A percentile compares a stretch with the other conserved stretches of the same genome.
phyloP scores from a whole-genome alignment of 2,329 filamentous ascomycete genomes.

The Huntiella bhutanensis region DNA sequence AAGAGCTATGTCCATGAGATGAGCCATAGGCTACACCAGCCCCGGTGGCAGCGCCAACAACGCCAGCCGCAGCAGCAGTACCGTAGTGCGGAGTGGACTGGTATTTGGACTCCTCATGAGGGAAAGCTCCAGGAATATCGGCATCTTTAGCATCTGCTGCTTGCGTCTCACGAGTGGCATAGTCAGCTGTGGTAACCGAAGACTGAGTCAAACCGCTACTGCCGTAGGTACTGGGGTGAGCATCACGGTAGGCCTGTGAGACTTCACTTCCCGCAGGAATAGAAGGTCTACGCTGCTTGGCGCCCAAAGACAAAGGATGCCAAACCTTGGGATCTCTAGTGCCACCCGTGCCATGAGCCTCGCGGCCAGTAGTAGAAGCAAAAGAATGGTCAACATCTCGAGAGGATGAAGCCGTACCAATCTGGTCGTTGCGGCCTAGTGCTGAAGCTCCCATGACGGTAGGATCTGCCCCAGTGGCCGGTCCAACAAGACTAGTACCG shows the following conservation, averaged over 20 bases:
- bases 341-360: background rate
- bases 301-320: constrained; percentile 7
- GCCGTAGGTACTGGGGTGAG: constrained; percentile 1
- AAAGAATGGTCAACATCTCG: background rate
- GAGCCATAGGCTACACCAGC: background rate
- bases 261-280: background rate
- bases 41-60: background rate
- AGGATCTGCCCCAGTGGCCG: background rate
- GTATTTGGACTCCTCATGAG: background rate
- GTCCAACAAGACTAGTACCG: background rate
- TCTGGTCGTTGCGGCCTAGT: background rate
- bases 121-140: constrained; percentile 7
- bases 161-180: background rate
- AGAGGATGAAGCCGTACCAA: background rate
- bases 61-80: constrained; percentile 1
- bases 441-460: background rate
- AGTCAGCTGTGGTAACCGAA: background rate
- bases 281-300: background rate
- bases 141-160: background rate
- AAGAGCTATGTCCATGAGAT: too few relatives aligned
- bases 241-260: background rate
- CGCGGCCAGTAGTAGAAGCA: background rate
- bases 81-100: background rate
- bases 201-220: background rate
- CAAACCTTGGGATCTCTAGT: background rate